Base-by-base conservation (phyloP, 495 filamentous ascomycete genomes). In the Penicillium cosmopolitanum region DNA sequence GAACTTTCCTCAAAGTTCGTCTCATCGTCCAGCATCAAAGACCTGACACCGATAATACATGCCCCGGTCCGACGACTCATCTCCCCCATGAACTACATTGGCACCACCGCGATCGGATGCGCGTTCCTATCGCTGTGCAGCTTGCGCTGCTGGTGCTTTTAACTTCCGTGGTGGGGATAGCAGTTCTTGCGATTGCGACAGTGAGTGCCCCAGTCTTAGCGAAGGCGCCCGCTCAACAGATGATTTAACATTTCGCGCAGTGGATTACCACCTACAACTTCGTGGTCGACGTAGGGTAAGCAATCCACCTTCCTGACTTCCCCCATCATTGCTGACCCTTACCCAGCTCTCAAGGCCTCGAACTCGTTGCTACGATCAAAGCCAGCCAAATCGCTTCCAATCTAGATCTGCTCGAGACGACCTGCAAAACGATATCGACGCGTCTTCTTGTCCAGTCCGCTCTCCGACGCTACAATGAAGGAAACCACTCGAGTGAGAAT, bases 71-170 rank as follows among this genome's bases (percentile, higher is more conserved):
- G 35, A 42, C 19, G 36, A 44, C 23, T 23, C 7, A 19, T 31
- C 16, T 40, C 36, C 38, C n/a, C 18, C 54, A 56, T 56, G 54
- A 56, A 12, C 34, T 56, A 8, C 11, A 18, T 12, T 21, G 54
- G 21, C 33, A 11, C 28, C n/a, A 13, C 16, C 46, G 50, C 46
- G 62, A 51, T 60, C 67, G 65, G 57, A 93, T 96, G 89, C 83
- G 91, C 67, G 85, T 95, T 71, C 86, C 89, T 21, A 96, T 96
- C 67, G 82, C 90, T 60, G 86, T 90, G 76, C 91, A 96, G 81
- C 79, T 96, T 53, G 90, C 82, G 58, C 80, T 87, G 71, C 81
- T 94, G 43, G 88, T 93, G 65, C 73, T 92, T 44, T 66, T 91
- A 51, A 84, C 87, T 33, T 84, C 89, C 13, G 77, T 92, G 36